Percentiles rank a stretch among this genome's conserved stretches.
These are phyloP conservation scores for Fraxinus angustifolia DNA, from an alignment of 305 asterid genomes.

Conservation along the genomic window DNA sequence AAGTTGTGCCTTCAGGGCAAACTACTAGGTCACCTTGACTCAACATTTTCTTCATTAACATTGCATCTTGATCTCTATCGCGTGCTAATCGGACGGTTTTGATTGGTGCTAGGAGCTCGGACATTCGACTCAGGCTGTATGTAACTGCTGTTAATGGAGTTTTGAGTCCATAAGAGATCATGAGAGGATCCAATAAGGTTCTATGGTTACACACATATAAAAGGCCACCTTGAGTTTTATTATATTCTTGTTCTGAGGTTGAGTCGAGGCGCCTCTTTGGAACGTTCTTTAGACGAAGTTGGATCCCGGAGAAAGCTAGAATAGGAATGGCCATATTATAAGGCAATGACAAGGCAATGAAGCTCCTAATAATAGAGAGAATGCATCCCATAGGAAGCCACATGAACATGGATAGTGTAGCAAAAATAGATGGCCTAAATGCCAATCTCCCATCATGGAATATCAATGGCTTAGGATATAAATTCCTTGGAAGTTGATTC, in stretches of 20 bases:
- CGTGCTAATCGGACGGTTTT: constrained; percentile 35
- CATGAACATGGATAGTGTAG: constrained; percentile 35
- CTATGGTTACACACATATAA: constrained; percentile 45
- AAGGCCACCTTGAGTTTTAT: constrained; percentile 21
- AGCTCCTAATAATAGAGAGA: constrained; percentile 27
- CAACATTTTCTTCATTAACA: constrained; percentile 25
- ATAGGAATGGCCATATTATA: constrained; percentile 10
- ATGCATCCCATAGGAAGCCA: constrained; percentile 47
- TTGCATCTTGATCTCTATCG: constrained; percentile 27
- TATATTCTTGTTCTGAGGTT: not conserved
- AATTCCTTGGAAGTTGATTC: constrained; percentile 38
- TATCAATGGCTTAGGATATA: constrained; percentile 38
- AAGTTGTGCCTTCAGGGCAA: constrained; percentile 50
- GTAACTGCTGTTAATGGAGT: constrained; percentile 35
- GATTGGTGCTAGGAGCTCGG: constrained; percentile 39
- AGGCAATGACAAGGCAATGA: constrained; percentile 23
- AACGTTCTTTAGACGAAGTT: not conserved
- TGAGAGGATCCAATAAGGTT: constrained; percentile 40
- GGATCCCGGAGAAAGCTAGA: constrained; percentile 20
- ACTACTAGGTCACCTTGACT: constrained; percentile 30
- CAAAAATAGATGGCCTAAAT: constrained; percentile 34
- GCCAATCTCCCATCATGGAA: constrained; percentile 60
- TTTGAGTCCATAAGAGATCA: constrained; percentile 25
- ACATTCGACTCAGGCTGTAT: constrained; percentile 42
- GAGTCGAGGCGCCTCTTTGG: not conserved